Percentiles rank a stretch among this genome's conserved stretches.
Conservation (phyloP, 1,284 basidiomycete genomes). For the Apiotrichum siamense region DNA sequence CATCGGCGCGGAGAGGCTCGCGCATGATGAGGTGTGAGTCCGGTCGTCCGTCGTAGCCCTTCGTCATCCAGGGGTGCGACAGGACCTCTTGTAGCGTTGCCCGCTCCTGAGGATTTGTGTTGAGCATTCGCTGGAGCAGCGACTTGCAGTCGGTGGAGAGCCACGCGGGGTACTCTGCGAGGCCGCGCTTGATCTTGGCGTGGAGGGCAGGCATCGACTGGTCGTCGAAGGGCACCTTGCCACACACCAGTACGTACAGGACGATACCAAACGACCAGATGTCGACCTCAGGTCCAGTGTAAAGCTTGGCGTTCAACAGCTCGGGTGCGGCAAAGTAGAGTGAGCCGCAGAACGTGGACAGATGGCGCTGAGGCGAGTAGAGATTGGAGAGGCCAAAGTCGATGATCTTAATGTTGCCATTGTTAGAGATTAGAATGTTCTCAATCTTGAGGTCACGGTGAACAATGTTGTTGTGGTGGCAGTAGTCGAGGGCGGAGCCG, state of each 20-base stretch:
- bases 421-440: slow-evolving; percentile 97
- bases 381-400: slow-evolving; percentile 98
- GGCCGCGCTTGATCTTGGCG: slow-evolving; percentile 95
- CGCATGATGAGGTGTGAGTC: slow-evolving; percentile 80
- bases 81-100: slow-evolving; percentile 84
- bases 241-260: slow-evolving; percentile 93
- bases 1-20: slow-evolving; percentile 77
- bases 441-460: slow-evolving; percentile 98
- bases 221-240: slow-evolving; percentile 98
- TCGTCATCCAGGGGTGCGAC: slow-evolving; percentile 88
- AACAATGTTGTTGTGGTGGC: slow-evolving; percentile 94
- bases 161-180: slow-evolving; percentile 97
- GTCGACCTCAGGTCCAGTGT: slow-evolving; percentile 96
- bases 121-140: slow-evolving; percentile 88
- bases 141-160: slow-evolving; percentile 93
- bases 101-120: slow-evolving; percentile 81
- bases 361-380: slow-evolving; percentile 75
- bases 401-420: slow-evolving; percentile 99
- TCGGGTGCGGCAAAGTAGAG: slow-evolving; percentile 98
- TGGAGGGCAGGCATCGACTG: slow-evolving; percentile 98
- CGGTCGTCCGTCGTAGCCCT: slow-evolving; percentile 74
- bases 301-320: slow-evolving; percentile 89
- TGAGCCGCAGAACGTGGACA: slow-evolving; percentile 94
- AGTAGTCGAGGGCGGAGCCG: slow-evolving; percentile 90
- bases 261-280: slow-evolving; percentile 99